Evolutionary conservation across 106 monocot genomes (phyloP).

Genomic region (Dioscorea zingiberensis): DNA sequence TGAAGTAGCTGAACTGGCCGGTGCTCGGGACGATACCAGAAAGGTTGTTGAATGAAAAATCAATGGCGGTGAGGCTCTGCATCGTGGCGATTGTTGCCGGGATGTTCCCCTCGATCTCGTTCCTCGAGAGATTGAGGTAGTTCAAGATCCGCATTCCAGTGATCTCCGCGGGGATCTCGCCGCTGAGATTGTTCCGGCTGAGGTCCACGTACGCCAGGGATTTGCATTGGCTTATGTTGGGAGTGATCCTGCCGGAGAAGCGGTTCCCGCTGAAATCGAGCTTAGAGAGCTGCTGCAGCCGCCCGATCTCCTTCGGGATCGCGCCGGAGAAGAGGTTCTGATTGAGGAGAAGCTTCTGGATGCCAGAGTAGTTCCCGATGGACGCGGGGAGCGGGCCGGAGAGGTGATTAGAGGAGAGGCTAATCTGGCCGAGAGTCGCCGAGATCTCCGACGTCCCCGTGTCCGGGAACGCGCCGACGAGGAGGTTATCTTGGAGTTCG

Average conservation of each 20-base stretch:
- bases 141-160: slow-evolving; percentile 78
- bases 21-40: slow-evolving; percentile 75
- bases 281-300: slow-evolving; percentile 75
- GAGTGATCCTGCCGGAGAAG: slow-evolving; percentile 42
- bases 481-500: slow-evolving; percentile 56
- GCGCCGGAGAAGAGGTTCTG: slow-evolving; percentile 55
- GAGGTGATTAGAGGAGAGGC: slow-evolving; percentile 53
- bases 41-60: slow-evolving; percentile 91
- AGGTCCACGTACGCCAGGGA: slow-evolving; percentile 57
- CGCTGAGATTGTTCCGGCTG: slow-evolving; percentile 55
- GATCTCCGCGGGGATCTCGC: slow-evolving; percentile 46
- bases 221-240: slow-evolving; percentile 58
- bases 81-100: slow-evolving; percentile 64
- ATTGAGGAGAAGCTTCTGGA: slow-evolving; percentile 80
- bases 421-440: slow-evolving; percentile 39
- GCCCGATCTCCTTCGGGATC: slow-evolving; percentile 67
- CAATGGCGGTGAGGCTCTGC: slow-evolving; percentile 86
- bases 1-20: slow-evolving; percentile 98
- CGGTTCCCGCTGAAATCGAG: slow-evolving; percentile 57
- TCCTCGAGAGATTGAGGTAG: slow-evolving; percentile 79
- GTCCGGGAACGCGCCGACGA: slow-evolving; percentile 46
- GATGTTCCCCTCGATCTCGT: slow-evolving; percentile 59
- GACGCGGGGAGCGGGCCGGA: slow-evolving; percentile 37
- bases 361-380: slow-evolving; percentile 57
- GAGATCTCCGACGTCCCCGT: slow-evolving; percentile 5